Conservation (phyloP, 805 yeast species). For the Danielia reshetovae region DNA sequence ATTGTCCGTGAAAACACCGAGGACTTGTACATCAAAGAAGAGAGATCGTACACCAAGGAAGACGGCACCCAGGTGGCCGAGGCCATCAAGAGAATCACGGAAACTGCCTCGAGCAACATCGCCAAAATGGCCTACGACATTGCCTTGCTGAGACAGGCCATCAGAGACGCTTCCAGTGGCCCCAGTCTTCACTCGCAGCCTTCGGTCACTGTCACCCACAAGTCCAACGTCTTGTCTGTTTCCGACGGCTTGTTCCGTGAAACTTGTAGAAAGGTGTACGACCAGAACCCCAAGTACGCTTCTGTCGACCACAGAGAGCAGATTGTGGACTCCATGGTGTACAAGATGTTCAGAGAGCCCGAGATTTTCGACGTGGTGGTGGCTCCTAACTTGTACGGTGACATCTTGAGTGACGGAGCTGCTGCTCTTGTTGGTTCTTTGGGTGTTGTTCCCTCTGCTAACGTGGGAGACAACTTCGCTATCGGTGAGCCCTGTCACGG, state of each 20-base stretch:
- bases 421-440: constrained; percentile 97
- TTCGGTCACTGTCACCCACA: constrained; percentile 88
- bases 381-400: constrained; percentile 98
- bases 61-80: constrained; percentile 93
- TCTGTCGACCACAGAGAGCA: constrained; percentile 80
- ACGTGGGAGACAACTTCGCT: constrained; percentile 93
- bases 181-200: constrained; percentile 44
- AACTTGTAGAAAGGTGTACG: constrained; percentile 61
- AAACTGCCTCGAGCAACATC: constrained; percentile 78
- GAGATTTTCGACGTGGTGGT: constrained; percentile 96
- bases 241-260: constrained; percentile 97
- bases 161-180: constrained; percentile 56
- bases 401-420: constrained; percentile 94
- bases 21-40: constrained; percentile 94
- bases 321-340: constrained; percentile 98
- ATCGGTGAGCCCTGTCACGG: constrained; percentile 99
- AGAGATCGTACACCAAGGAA: constrained; percentile 62
- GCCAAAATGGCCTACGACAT: constrained; percentile 90
- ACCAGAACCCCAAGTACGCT: constrained; percentile 54
- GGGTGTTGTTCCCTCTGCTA: constrained; percentile 97
- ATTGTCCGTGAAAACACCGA: constrained; percentile 99
- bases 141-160: constrained; percentile 83
- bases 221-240: constrained; percentile 88
- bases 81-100: constrained; percentile 95
- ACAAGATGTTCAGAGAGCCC: constrained; percentile 98